Evolutionary conservation across 208 protist species (phyloP).

Genomic region (Acanthamoeba sp.): DNA sequence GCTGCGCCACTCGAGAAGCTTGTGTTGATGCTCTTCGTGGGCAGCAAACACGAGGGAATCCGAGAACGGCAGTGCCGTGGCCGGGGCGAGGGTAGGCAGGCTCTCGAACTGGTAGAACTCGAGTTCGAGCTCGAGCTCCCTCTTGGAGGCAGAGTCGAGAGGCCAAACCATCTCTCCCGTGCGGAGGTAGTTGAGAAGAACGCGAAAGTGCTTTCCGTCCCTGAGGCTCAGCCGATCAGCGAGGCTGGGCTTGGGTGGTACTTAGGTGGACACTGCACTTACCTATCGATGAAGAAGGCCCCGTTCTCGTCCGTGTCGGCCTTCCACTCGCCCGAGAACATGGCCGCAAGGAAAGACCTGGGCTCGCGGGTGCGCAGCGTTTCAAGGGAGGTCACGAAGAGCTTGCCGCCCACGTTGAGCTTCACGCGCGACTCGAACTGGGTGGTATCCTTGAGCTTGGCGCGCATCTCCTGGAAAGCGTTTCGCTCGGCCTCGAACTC

Average conservation of each 20-base stretch:
- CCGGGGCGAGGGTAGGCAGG: not conserved
- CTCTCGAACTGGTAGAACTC: conserved; percentile 42
- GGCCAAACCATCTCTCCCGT: not conserved
- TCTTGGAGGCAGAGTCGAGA: not conserved
- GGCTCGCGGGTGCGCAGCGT: not conserved
- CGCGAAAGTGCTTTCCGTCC: conserved; percentile 23
- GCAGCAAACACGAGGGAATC: not conserved
- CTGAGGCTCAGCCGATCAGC: not conserved
- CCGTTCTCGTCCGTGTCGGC: not conserved
- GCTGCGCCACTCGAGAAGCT: not conserved
- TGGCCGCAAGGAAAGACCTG: not conserved
- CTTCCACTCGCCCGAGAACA: conserved; percentile 3
- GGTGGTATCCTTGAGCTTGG: too few species aligned
- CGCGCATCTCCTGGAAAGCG: too few species aligned
- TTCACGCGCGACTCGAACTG: not conserved
- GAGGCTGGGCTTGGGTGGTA: too few species aligned
- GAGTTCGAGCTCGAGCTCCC: conserved; percentile 17
- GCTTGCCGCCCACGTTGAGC: conserved; percentile 9
- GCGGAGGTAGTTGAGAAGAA: conserved; percentile 35
- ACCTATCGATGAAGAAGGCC: not conserved
- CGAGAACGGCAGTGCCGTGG: not conserved
- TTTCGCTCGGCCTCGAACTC: too few species aligned
- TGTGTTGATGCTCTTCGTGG: not conserved
- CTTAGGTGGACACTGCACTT: too few species aligned
- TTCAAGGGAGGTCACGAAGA: not conserved